phyloP scores from a whole-genome alignment of 2,329 filamentous ascomycete species.

The Thielaviopsis ethacetica region DNA sequence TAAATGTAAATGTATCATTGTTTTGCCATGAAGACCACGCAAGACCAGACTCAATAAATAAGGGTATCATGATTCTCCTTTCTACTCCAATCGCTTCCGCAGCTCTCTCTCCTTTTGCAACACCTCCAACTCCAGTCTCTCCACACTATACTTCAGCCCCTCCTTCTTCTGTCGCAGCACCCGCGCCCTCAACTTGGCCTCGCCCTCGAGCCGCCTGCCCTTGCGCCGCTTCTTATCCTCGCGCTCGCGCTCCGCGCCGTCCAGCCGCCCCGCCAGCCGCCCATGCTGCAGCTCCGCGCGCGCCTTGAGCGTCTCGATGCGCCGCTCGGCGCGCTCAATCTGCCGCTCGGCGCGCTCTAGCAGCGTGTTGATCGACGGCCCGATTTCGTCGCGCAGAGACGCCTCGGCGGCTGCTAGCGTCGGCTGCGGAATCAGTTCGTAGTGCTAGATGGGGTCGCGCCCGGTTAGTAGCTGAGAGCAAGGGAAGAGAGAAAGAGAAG shows the following conservation, averaged over 20 bases:
- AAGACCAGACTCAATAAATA: no score
- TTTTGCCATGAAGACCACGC: no score
- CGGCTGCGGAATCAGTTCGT: slow-evolving; percentile 77
- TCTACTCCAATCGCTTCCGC: slow-evolving; percentile 29
- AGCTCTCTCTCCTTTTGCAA: slow-evolving; percentile 52
- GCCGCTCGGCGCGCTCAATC: slow-evolving; percentile 65
- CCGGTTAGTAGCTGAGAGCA: no score
- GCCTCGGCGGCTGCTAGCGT: slow-evolving; percentile 69
- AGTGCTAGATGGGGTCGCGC: no score
- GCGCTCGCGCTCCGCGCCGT: slow-evolving; percentile 10
- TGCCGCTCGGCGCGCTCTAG: slow-evolving; percentile 70
- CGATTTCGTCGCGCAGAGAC: slow-evolving; percentile 72
- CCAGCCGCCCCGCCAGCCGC: slow-evolving; percentile 22
- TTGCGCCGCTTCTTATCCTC: neutral
- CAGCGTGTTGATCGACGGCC: slow-evolving; percentile 67
- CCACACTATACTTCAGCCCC: slow-evolving; percentile 70
- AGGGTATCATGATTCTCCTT: neutral
- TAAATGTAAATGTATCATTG: no score
- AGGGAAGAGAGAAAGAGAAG: no score
- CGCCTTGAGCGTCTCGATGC: slow-evolving; percentile 70
- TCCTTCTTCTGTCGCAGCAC: slow-evolving; percentile 69
- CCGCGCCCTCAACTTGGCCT: slow-evolving; percentile 33
- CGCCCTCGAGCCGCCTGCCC: slow-evolving; percentile 30
- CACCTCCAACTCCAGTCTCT: slow-evolving; percentile 73
- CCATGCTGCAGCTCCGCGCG: slow-evolving; percentile 74